These are phyloP conservation scores for Afroboletus lepidellus DNA, from an alignment of 1,284 basidiomycete genomes.

Conservation along the genomic window DNA sequence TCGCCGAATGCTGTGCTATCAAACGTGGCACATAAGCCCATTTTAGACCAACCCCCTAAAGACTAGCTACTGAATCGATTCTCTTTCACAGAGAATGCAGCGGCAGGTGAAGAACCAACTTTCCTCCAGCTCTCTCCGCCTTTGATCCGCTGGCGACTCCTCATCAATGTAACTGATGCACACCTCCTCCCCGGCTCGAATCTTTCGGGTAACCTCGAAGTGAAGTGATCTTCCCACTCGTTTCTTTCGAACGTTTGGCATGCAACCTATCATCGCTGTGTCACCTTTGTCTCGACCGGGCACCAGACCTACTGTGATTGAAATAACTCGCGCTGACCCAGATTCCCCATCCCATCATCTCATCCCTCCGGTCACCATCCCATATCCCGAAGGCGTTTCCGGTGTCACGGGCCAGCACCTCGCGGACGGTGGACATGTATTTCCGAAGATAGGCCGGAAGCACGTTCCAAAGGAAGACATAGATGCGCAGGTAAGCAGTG, in stretches of 20 bases:
- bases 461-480: slow-evolving; percentile 44
- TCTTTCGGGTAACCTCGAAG: slow-evolving; percentile 48
- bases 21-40: slow-evolving; percentile 17
- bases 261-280: slow-evolving; percentile 44
- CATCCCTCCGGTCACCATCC: slow-evolving; percentile 47
- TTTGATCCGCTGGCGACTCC: slow-evolving; percentile 37
- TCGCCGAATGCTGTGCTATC: slow-evolving; percentile 7
- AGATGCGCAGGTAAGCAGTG: slow-evolving; percentile 45
- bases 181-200: slow-evolving; percentile 53
- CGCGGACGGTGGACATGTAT: slow-evolving; percentile 47
- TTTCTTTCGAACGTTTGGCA: slow-evolving; percentile 56
- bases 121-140: slow-evolving; percentile 39
- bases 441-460: slow-evolving; percentile 33
- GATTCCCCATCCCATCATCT: slow-evolving; percentile 65
- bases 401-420: slow-evolving; percentile 54
- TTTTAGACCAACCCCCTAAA: slow-evolving; percentile 8
- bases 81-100: slow-evolving; percentile 37
- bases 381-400: slow-evolving; percentile 69
- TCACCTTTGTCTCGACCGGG: neutral
- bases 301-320: slow-evolving; percentile 53
- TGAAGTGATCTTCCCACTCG: slow-evolving; percentile 45
- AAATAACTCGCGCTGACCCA: slow-evolving; percentile 62
- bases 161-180: slow-evolving; percentile 56
- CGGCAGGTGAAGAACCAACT: slow-evolving; percentile 57
- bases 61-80: slow-evolving; percentile 4